phyloP scores from a whole-genome alignment of 1,139 yeast species.

The Yamadazyma epiphylla region DNA sequence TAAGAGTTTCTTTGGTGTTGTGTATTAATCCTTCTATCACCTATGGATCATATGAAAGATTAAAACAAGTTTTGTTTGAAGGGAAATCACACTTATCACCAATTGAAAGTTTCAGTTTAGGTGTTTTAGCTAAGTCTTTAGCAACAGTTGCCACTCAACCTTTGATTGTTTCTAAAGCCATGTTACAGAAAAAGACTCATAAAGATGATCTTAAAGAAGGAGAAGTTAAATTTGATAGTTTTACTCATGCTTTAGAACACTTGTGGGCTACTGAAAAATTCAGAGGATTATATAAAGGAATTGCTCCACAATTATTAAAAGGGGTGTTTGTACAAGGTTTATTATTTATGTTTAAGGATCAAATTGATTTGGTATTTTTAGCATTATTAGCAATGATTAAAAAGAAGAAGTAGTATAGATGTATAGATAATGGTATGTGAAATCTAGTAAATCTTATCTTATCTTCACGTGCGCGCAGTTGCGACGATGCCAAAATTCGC shows the following conservation, averaged over 20 bases:
- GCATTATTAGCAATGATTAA: constrained; percentile 33
- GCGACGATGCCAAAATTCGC: too few relatives aligned
- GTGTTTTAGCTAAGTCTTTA: constrained; percentile 75
- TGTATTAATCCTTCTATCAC: constrained; percentile 87
- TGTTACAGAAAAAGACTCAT: constrained; percentile 56
- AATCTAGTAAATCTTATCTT: too few relatives aligned
- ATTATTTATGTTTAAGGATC: constrained; percentile 79
- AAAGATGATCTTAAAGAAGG: constrained; percentile 17
- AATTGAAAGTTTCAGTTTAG: constrained; percentile 65
- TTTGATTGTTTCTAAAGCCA: constrained; percentile 77
- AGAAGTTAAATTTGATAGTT: constrained; percentile 36
- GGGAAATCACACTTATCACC: constrained; percentile 51
- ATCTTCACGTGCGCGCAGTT: neutral
- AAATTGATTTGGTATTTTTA: constrained; percentile 45
- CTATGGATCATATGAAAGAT: constrained; percentile 75
- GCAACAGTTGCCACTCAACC: constrained; percentile 86
- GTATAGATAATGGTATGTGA: too few relatives aligned
- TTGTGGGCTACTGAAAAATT: constrained; percentile 42
- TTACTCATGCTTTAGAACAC: constrained; percentile 41
- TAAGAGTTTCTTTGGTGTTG: constrained; percentile 74
- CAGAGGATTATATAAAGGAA: constrained; percentile 61
- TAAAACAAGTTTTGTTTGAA: constrained; percentile 53
- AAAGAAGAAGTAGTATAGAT: constrained; percentile 7
- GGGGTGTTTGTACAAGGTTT: constrained; percentile 86
- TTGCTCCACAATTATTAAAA: constrained; percentile 76